Evolutionary conservation across 139 green algal genomes (phyloP).

Genomic region (Tetradesmus lagerheimii): DNA sequence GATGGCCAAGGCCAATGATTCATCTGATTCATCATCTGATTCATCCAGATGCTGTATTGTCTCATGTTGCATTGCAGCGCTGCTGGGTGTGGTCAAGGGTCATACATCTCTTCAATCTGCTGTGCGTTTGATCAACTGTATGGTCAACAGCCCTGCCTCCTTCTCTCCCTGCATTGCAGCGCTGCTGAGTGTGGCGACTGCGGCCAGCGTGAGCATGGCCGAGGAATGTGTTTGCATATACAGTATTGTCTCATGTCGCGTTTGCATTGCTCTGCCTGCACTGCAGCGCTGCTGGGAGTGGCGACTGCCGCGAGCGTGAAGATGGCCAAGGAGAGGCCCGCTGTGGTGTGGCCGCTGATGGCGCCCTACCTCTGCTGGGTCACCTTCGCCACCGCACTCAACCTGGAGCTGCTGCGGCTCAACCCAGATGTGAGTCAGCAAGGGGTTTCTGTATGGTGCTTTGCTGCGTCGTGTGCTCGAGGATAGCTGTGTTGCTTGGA

Average conservation of each 20-base stretch:
- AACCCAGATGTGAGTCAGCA: slow-evolving; percentile 47
- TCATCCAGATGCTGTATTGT: too few species aligned
- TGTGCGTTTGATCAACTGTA: too few species aligned
- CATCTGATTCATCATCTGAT: too few species aligned
- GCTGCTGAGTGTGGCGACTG: background rate
- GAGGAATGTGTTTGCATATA: too few species aligned
- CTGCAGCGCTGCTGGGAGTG: slow-evolving; percentile 51
- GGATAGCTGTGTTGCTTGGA: background rate
- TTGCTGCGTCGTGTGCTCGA: background rate
- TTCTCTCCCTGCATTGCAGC: too few species aligned
- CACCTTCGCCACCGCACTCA: slow-evolving; percentile 54
- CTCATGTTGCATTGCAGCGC: too few species aligned
- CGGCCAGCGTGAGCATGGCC: background rate
- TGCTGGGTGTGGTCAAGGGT: too few species aligned
- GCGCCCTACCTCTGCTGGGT: slow-evolving; percentile 63
- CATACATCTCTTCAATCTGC: too few species aligned
- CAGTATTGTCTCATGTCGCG: too few species aligned
- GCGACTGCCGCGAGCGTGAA: slow-evolving; percentile 53
- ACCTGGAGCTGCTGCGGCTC: slow-evolving; percentile 45
- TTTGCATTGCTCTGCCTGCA: slow-evolving; percentile 1
- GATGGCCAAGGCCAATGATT: slow-evolving; percentile 49
- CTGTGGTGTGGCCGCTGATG: slow-evolving; percentile 57
- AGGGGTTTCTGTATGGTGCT: background rate
- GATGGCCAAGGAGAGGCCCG: slow-evolving; percentile 40
- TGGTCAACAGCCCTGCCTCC: too few species aligned